Base-by-base conservation (phyloP, 139 green algal genomes). In the Monoraphidium neglectum region DNA sequence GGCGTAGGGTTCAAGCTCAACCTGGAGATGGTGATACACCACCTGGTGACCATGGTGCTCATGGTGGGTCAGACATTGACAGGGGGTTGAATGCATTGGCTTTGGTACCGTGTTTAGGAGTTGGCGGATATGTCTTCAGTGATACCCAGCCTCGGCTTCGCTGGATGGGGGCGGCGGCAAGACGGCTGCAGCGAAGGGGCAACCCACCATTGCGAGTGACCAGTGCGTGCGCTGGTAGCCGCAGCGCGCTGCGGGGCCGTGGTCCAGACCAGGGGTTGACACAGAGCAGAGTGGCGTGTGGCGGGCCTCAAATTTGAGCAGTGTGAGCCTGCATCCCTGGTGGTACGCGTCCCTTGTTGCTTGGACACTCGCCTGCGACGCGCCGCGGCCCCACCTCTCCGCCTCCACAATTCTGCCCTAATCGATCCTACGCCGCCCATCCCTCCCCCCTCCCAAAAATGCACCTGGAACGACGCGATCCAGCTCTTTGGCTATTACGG, bases 11-110 rank as follows among this genome's bases (percentile, higher is more conserved):
- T 72, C 33, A 38, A 8, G n/a, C 43, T 69, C 47, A 67, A 28
- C n/a, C 53, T 15, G 2, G 85, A 90, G 51, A 90, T 90, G 85
- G 32, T 87, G 13, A 54, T 84, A 33, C 85, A 90, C 65, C 85
- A 90, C 57, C 1, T 87, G 8, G 80, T 82, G 1, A 87, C 82
- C 38, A 83, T 87, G 80, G 46, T 46, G 10, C 82, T 90, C 43
- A 86, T 87, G 70, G 30, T 68, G 51, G 54, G 43, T 26, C 61
- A 18, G 68, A 69, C 15, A 77, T 66, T 60, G 74, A 74, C 61
- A 77, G 68, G 77, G 35, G 56, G 53, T 36, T 51, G 54, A 40
- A 16, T 21, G 35, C 26, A 2, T n/a, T 53, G 65, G 73, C 38
- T 3, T 61, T 21, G 43, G 8, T 51, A 12, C 43, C 12, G 43